These are phyloP conservation scores for Aristolochia fimbriata DNA, from an alignment of 164 flowering plant genomes.

Conservation along the genomic window DNA sequence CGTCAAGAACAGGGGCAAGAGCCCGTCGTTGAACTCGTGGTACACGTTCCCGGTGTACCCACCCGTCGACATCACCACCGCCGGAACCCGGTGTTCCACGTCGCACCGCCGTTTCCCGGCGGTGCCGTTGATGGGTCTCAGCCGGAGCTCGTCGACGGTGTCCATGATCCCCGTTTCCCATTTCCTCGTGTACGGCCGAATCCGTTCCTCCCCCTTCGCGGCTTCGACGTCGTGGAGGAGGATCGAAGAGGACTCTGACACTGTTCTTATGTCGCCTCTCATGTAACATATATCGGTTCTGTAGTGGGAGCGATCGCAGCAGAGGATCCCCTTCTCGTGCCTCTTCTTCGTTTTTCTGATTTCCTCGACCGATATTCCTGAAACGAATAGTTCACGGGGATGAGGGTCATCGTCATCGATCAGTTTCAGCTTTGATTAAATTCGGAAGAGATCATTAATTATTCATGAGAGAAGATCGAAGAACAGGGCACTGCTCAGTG, in stretches of 20 bases:
- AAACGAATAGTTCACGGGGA: background rate
- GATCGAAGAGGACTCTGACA: slow-evolving; percentile 2
- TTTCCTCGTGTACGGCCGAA: slow-evolving; percentile 13
- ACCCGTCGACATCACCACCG: slow-evolving; percentile 9
- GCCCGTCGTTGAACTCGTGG: slow-evolving; percentile 14
- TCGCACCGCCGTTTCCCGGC: background rate
- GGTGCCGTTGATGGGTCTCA: background rate
- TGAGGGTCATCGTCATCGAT: background rate
- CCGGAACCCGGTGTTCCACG: slow-evolving; percentile 6
- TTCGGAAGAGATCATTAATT: too few relatives aligned
- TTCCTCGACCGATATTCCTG: background rate
- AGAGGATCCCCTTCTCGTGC: slow-evolving; percentile 1
- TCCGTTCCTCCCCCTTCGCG: background rate
- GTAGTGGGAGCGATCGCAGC: slow-evolving; percentile 8
- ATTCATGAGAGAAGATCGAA: too few relatives aligned
- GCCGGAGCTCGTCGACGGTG: slow-evolving; percentile 7
- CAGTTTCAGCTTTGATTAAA: too few relatives aligned
- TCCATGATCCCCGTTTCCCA: slow-evolving; percentile 11
- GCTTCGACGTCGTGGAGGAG: background rate
- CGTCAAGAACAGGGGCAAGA: slow-evolving; percentile 11
- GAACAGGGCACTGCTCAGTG: too few relatives aligned
- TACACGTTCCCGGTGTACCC: slow-evolving; percentile 13
- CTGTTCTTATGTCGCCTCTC: slow-evolving; percentile 10
- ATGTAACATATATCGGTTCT: slow-evolving; percentile 10
- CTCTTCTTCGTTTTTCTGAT: background rate